phyloP scores from a whole-genome alignment of 1,139 yeast genomes.

The Candida smagusa region DNA sequence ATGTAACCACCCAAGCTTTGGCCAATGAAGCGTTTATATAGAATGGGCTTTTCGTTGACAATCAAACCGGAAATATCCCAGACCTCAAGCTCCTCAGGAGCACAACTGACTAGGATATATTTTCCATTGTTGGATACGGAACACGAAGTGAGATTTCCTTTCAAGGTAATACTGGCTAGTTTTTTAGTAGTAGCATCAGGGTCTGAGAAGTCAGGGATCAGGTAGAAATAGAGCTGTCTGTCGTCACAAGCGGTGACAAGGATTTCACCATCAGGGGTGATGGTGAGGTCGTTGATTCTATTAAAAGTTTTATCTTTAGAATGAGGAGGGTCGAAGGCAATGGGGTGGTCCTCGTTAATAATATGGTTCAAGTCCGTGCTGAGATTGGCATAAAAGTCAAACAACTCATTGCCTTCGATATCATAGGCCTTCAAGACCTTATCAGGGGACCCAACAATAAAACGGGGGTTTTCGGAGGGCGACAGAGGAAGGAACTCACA shows the following conservation, averaged over 20 bases:
- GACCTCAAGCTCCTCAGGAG: slow-evolving; percentile 76
- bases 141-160: slow-evolving; percentile 41
- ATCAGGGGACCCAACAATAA: slow-evolving; percentile 78
- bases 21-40: slow-evolving; percentile 66
- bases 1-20: slow-evolving; percentile 69
- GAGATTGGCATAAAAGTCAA: slow-evolving; percentile 43
- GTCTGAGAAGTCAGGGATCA: slow-evolving; percentile 35
- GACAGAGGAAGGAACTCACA: slow-evolving; percentile 66
- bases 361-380: slow-evolving; percentile 16
- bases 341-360: slow-evolving; percentile 8
- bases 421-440: slow-evolving; percentile 65
- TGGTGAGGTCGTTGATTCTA: slow-evolving; percentile 62
- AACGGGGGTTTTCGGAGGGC: slow-evolving; percentile 39
- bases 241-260: slow-evolving; percentile 65
- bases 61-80: slow-evolving; percentile 53
- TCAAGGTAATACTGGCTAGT: slow-evolving; percentile 31
- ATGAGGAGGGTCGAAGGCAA: not conserved
- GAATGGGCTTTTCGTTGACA: slow-evolving; percentile 20
- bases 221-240: slow-evolving; percentile 52
- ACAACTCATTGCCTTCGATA: slow-evolving; percentile 38
- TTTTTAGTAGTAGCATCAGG: slow-evolving; percentile 33
- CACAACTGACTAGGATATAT: slow-evolving; percentile 58
- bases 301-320: slow-evolving; percentile 19
- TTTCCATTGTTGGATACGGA: slow-evolving; percentile 40
- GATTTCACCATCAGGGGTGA: slow-evolving; percentile 61